phyloP scores from a whole-genome alignment of 2,329 filamentous ascomycete genomes.

The Mycocentrospora acerina region DNA sequence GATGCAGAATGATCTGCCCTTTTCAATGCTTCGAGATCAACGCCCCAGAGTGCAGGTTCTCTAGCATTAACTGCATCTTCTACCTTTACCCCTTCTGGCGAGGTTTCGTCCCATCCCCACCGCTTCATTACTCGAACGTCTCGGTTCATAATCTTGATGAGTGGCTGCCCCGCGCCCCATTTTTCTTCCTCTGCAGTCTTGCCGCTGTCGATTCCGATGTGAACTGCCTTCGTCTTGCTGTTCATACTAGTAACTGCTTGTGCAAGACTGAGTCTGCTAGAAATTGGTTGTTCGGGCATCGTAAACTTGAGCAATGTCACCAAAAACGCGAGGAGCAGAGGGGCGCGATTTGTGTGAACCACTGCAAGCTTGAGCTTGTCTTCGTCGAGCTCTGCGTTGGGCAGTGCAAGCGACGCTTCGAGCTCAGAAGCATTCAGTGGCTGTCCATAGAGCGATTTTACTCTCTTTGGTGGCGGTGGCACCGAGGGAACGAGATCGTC shows the following conservation, averaged over 20 bases:
- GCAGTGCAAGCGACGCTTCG: constrained; percentile 64
- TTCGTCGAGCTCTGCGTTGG: constrained; percentile 57
- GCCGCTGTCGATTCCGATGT: constrained; percentile 69
- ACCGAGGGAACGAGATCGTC: constrained; percentile 21
- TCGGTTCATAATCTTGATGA: constrained; percentile 70
- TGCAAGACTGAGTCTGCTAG: constrained; percentile 78
- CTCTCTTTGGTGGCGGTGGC: constrained; percentile 34
- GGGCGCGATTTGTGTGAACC: constrained; percentile 76
- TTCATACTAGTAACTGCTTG: constrained; percentile 84
- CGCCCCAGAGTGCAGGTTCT: constrained; percentile 58
- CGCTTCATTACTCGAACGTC: constrained; percentile 75
- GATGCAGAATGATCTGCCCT: constrained; percentile 42
- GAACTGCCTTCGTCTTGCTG: constrained; percentile 73
- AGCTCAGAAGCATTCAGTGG: constrained; percentile 55
- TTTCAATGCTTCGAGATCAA: constrained; percentile 59
- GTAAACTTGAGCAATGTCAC: constrained; percentile 73
- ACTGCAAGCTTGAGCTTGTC: constrained; percentile 59
- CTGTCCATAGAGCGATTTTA: constrained; percentile 31
- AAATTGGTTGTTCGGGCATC: constrained; percentile 82
- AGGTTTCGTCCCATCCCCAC: constrained; percentile 53
- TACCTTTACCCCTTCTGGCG: constrained; percentile 14
- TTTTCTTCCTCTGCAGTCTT: constrained; percentile 68
- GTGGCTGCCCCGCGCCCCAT: constrained; percentile 74
- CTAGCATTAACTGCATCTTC: constrained; percentile 7
- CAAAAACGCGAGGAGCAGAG: constrained; percentile 78